A percentile compares a stretch with the other conserved stretches of the same genome.
These are phyloP conservation scores for Populus euphratica DNA, from an alignment of 345 rosid genomes.

Conservation along the genomic window DNA sequence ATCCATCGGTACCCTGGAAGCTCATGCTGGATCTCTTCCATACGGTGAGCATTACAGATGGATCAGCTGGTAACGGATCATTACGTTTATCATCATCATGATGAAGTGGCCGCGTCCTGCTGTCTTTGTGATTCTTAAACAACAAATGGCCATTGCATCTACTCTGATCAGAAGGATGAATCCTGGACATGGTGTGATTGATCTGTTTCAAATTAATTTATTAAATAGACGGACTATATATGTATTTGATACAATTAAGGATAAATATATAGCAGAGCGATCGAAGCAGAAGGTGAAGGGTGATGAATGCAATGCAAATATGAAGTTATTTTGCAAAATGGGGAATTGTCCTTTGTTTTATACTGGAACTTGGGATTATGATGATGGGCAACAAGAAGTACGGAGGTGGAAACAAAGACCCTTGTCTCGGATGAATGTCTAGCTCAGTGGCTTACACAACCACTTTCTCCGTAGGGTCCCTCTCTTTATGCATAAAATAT, in stretches of 20 bases:
- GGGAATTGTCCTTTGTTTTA: slow-evolving; percentile 3
- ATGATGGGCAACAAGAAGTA: background rate
- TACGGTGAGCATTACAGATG: slow-evolving; percentile 27
- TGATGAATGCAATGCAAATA: background rate
- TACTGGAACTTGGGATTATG: background rate
- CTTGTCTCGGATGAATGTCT: slow-evolving; percentile 1
- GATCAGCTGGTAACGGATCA: background rate
- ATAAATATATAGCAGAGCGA: too few relatives aligned
- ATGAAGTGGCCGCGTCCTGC: background rate
- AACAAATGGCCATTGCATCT: background rate
- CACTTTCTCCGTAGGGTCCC: slow-evolving; percentile 3
- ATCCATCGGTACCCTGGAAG: slow-evolving; percentile 58
- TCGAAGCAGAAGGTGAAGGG: background rate
- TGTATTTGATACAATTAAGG: background rate
- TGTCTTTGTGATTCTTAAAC: background rate
- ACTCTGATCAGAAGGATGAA: slow-evolving; percentile 34
- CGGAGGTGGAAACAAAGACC: background rate
- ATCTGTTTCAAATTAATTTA: background rate
- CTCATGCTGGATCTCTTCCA: slow-evolving; percentile 60
- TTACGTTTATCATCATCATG: background rate
- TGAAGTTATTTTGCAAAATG: background rate
- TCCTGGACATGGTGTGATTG: slow-evolving; percentile 30
- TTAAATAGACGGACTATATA: too few relatives aligned
- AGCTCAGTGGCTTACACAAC: slow-evolving; percentile 18
- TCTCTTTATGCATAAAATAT: slow-evolving; percentile 5